phyloP scores from a whole-genome alignment of 306 rosid genomes.

The Styphnolobium japonicum region DNA sequence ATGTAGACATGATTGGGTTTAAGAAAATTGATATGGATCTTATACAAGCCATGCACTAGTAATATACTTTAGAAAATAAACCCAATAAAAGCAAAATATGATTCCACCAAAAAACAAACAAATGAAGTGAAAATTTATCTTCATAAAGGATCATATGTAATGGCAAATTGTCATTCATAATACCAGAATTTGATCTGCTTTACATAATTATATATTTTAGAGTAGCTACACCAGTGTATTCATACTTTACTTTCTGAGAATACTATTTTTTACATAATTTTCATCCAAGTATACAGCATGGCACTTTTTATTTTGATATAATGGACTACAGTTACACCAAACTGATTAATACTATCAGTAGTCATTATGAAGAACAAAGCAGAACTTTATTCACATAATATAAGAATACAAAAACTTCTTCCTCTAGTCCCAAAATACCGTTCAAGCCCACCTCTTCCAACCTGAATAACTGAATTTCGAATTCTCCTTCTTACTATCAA shows the following conservation, averaged over 20 bases:
- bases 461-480: not conserved
- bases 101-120: too few species aligned
- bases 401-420: not conserved
- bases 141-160: not conserved
- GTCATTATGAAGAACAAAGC: not conserved
- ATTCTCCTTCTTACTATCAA: not conserved
- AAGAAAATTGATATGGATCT: too few species aligned
- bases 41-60: too few species aligned
- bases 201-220: not conserved
- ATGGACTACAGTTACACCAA: not conserved
- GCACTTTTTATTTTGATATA: not conserved
- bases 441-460: not conserved
- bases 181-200: not conserved
- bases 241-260: not conserved
- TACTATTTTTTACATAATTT: too few species aligned
- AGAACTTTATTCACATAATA: not conserved
- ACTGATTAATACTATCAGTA: not conserved
- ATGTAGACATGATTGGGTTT: too few species aligned
- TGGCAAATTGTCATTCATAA: not conserved
- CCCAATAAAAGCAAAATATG: too few species aligned
- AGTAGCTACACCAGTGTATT: not conserved
- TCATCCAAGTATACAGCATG: not conserved
- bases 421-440: not conserved
- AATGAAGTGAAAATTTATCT: too few species aligned
- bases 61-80: too few species aligned